Evolutionary conservation across 495 filamentous ascomycete genomes (phyloP), one percentile per base, ranked within the genome.

Genomic region (Hypoxylon cercidicola): DNA sequence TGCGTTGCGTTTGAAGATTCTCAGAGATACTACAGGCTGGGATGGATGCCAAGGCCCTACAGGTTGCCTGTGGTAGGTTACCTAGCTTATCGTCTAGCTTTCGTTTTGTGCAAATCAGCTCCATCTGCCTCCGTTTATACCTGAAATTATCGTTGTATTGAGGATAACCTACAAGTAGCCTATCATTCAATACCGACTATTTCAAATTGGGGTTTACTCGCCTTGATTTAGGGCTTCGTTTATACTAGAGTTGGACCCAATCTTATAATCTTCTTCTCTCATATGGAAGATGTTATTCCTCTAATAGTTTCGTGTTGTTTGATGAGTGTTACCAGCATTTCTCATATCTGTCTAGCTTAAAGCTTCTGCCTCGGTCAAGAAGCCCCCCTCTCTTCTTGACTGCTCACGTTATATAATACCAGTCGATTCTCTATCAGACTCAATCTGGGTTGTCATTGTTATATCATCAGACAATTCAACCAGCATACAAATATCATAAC

Each of bases 31-130:
- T 10, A 4, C 1, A 21, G 5, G 23, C 23, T 25, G 23, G 16
- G 9, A 5, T 44, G 10, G 20, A 47, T 23, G 55, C 62, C 49
- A 65, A 65, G 55, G 43, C n/a, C 34, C 20, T 25, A 52, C 9
- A 12, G 52, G 41, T 56, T 62, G 32, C 58, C 58, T 67, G 53
- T 67, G 57, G 41, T 25, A 54, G 35, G n/a, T n/a, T n/a, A n/a
- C n/a, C n/a, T n/a, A n/a, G 54, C 55, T 68, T 68, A 68, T 68
- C 59, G 34, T 32, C 41, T 51, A 40, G 25, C 20, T 45, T 55
- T 60, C 55, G 18, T 54, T 65, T 54, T 44, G 15, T 59, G 44
- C 63, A 55, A 56, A 34, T 53, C 47, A 58, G 47, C 64, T 49
- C 53, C 57, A 47, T 30, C 40, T 62, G 30, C 32, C 60, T 66